Evolutionary conservation across 1,284 basidiomycete species (phyloP).

Genomic region (Ceratobasidium sp.): DNA sequence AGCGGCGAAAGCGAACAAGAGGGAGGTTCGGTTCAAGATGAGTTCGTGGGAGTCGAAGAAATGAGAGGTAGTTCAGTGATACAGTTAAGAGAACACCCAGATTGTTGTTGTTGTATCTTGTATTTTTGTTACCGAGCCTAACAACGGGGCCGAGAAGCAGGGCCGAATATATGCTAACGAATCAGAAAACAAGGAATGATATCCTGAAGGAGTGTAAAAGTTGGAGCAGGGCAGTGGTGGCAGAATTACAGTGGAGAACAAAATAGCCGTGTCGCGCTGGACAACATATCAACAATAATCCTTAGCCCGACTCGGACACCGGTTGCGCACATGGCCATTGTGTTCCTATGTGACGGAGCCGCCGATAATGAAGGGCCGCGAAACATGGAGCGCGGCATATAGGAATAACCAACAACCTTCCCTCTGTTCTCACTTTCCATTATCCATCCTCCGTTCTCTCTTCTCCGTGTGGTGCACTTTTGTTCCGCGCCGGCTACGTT

Average conservation of each 20-base stretch:
- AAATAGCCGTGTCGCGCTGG: not conserved
- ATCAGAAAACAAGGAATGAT: conserved; percentile 2
- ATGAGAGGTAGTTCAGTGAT: not conserved
- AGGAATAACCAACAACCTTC: not conserved
- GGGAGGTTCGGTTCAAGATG: not conserved
- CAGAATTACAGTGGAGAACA: not conserved
- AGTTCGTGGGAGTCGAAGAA: not conserved
- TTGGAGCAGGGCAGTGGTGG: not conserved
- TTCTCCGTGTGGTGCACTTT: not conserved
- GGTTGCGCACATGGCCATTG: not conserved
- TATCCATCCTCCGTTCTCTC: no score
- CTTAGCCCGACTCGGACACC: conserved; percentile 12
- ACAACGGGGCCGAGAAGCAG: conserved; percentile 29
- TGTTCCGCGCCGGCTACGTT: not conserved
- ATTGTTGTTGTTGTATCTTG: not conserved
- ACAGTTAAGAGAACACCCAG: not conserved
- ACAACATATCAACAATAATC: not conserved
- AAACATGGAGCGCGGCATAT: not conserved
- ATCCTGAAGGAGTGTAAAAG: not conserved
- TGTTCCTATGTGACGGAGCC: not conserved
- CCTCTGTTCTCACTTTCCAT: not conserved
- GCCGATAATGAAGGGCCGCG: not conserved
- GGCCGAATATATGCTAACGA: not conserved
- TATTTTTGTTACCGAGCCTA: not conserved
- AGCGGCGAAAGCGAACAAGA: not conserved